Evolutionary conservation across 1,284 basidiomycete genomes (phyloP).

Genomic region (Malassezia sympodialis): DNA sequence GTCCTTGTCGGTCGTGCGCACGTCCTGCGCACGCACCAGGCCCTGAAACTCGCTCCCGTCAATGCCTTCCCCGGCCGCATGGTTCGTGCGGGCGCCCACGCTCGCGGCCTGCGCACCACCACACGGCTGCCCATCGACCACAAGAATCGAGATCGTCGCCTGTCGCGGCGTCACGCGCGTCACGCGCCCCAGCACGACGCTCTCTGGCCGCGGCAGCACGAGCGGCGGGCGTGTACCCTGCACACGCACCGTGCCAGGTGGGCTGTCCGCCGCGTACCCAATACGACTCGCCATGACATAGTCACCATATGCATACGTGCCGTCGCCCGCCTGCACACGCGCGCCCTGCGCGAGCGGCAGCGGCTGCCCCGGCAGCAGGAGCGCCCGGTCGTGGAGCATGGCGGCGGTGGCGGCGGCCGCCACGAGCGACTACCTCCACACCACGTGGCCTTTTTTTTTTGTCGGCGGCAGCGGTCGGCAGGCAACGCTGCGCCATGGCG

Average conservation of each 20-base stretch:
- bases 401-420: background rate
- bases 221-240: constrained; percentile 23
- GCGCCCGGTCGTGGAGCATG: constrained; percentile 1
- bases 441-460: constrained; percentile 2
- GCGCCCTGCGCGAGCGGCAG: constrained; percentile 11
- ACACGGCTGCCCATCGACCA: constrained; percentile 74
- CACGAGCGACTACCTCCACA: background rate
- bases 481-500: constrained; percentile 21
- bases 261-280: constrained; percentile 21
- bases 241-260: constrained; percentile 6
- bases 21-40: constrained; percentile 77
- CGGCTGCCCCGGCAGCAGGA: constrained; percentile 31
- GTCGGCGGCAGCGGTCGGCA: background rate
- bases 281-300: constrained; percentile 34
- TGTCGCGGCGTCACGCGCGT: constrained; percentile 77
- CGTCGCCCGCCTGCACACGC: constrained; percentile 16
- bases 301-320: constrained; percentile 28
- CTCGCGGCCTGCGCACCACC: constrained; percentile 20
- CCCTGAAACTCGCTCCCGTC: constrained; percentile 63
- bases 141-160: constrained; percentile 73
- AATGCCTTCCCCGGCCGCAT: constrained; percentile 41
- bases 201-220: constrained; percentile 30
- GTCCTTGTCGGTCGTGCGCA: constrained; percentile 71
- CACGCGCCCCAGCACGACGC: constrained; percentile 59
- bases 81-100: constrained; percentile 24